Conservation (phyloP, 352 stramenopile species). For the Peronosclerospora sorghi region DNA sequence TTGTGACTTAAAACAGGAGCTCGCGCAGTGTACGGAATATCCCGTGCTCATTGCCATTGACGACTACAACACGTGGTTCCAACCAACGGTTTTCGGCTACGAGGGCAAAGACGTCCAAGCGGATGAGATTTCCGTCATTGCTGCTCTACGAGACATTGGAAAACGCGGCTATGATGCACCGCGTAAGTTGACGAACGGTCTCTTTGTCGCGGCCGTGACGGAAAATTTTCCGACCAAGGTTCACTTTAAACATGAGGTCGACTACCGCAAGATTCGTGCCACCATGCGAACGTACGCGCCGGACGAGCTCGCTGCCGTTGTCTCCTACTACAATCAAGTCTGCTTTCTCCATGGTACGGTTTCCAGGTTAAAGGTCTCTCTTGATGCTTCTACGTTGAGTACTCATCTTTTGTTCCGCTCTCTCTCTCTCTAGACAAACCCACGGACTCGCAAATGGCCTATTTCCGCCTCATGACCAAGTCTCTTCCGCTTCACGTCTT, state of each 20-base stretch:
- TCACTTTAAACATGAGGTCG: slow-evolving; percentile 74
- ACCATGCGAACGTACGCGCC: slow-evolving; percentile 70
- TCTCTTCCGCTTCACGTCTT: slow-evolving; percentile 66
- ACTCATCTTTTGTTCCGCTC: background rate
- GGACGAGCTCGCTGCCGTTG: slow-evolving; percentile 61
- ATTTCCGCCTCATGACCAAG: slow-evolving; percentile 84
- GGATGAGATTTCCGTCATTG: slow-evolving; percentile 73
- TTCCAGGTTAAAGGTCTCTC: background rate
- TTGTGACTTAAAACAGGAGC: slow-evolving; percentile 66
- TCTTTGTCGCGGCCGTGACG: slow-evolving; percentile 73
- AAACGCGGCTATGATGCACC: slow-evolving; percentile 42
- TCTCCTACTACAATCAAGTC: slow-evolving; percentile 83
- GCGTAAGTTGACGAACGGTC: slow-evolving; percentile 64
- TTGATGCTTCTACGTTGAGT: background rate
- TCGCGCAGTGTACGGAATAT: slow-evolving; percentile 73
- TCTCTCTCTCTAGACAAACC: slow-evolving; percentile 39
- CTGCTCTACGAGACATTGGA: slow-evolving; percentile 61
- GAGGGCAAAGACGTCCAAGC: slow-evolving; percentile 64
- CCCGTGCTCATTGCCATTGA: slow-evolving; percentile 80
- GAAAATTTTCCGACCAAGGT: slow-evolving; percentile 74
- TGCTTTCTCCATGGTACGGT: slow-evolving; percentile 57
- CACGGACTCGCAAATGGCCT: slow-evolving; percentile 55
- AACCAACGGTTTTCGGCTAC: slow-evolving; percentile 81
- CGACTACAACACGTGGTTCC: slow-evolving; percentile 85
- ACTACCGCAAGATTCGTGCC: slow-evolving; percentile 61